Base-by-base conservation (phyloP, 306 rosid genomes). In the Canavalia ensiformis region DNA sequence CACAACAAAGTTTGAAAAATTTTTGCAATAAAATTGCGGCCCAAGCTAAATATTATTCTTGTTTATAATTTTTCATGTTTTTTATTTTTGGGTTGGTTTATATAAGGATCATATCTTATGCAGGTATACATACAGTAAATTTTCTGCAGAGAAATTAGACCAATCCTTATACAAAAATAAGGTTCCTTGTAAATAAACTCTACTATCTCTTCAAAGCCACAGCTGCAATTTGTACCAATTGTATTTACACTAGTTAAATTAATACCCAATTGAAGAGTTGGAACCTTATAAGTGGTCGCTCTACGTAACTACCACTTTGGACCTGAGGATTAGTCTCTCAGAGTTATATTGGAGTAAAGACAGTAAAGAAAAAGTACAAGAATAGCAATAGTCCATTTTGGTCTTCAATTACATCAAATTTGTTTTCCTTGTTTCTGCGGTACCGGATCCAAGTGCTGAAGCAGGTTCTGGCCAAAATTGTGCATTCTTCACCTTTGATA, bases 401-500 rank as follows among this genome's bases (percentile, higher is more conserved):
- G 6, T 74, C 81, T 77, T 56, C 11, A 28, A 28, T 58, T 30
- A 46, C 50, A 78, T 74, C 18, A 45, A 25, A 76, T 66, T 76
- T 67, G 75, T 77, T 33, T 76, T 86, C 80, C 72, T 89, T 75
- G 73, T 68, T 70, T 85, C 88, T 28, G 73, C 31, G 4, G 34
- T 44, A 84, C 55, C 81, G 39, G 89, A 77, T 33, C 58, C 83
- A n/a, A 12, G 2, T 5, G 74, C 37, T 11, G 83, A 39, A 51
- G 82, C 74, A 8, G 88, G 35, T 11, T 84, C 49, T 35, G 97
- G 86, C 97, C 97, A 92, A 85, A 90, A 89, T 64, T 89, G 90
- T 3, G 97, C 97, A 75, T 75, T 92, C 87, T 95, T 95, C 7
- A 95, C 97, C 94, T 90, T 95, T 2, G 97, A 90, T 56, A 95